These are phyloP conservation scores for Chaetomium strumarium DNA, from an alignment of 2,329 filamentous ascomycete species.

Conservation along the genomic window DNA sequence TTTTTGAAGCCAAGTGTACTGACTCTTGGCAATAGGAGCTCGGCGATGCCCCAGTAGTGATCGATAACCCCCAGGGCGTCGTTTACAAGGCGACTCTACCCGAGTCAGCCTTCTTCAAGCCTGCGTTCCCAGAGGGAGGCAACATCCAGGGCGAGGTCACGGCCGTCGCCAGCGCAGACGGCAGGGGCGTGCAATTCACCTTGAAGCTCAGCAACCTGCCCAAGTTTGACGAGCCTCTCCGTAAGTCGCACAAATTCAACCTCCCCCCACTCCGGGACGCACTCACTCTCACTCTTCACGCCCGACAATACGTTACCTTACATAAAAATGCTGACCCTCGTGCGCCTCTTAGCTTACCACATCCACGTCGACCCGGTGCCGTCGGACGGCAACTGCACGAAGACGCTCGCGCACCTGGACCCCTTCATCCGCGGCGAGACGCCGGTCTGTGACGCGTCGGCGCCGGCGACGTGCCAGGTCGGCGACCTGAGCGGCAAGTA, in stretches of 20 bases:
- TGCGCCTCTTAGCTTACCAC: constrained; percentile 57
- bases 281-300: not conserved
- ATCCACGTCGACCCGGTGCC: constrained; percentile 62
- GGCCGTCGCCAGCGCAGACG: constrained; percentile 26
- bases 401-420: constrained; percentile 63
- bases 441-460: constrained; percentile 50
- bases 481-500: constrained; percentile 73
- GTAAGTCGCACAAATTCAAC: constrained; percentile 36
- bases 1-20: constrained; percentile 3
- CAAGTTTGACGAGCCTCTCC: constrained; percentile 29
- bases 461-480: constrained; percentile 63
- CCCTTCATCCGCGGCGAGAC: constrained; percentile 60
- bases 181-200: constrained; percentile 30
- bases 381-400: constrained; percentile 63
- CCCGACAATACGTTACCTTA: not conserved
- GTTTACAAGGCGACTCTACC: constrained; percentile 54
- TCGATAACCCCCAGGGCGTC: constrained; percentile 49
- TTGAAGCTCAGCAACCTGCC: constrained; percentile 31
- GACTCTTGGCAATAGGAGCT: constrained; percentile 29
- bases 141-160: constrained; percentile 42
- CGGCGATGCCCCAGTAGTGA: constrained; percentile 46
- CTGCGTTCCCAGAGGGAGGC: constrained; percentile 39
- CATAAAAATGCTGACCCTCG: no score
- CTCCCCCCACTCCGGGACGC: constrained; percentile 29
- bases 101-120: constrained; percentile 44